Base-by-base conservation (phyloP, 1,284 basidiomycete species). In the Fereydounia khargensis region DNA sequence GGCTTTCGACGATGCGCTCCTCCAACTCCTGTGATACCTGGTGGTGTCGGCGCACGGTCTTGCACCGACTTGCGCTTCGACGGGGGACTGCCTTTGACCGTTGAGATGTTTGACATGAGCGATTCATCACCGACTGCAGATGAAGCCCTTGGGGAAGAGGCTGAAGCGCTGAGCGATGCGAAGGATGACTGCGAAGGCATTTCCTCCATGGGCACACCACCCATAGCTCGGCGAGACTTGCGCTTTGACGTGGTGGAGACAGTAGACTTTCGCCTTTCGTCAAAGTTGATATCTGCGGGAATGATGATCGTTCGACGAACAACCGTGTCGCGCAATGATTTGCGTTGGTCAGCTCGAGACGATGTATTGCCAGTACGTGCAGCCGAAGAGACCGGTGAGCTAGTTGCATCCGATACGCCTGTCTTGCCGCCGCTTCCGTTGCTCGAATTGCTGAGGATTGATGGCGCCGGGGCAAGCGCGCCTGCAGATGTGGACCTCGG, bases 241-340 rank as follows among this genome's bases (percentile, higher is more conserved):
- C 59, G 63, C 24, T 32, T 45, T 6, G 63, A 61, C 10, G 33
- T 36, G 5, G 40, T 37, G 11, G 61, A 54, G 20, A 40, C 35
- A 4, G 20, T 27, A n/a, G 60, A 59, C 20, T 58, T 61, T 9
- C 56, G 34, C 10, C 54, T 38, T 13, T 56, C 47, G 22, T 56
- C 55, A 27, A 50, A 41, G 25, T 42, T 27, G 36, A 44, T 24
- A 9, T 47, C 57, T 7, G 60, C 42, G 6, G 68, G 64, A 31
- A 70, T 56, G 42, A 70, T 70, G 55, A 70, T 58, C 33, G 68
- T 70, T 9, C 68, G 30, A 7, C 68, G 63, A 9, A 70, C 57
- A 30, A 70, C 58, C 11, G 68, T 70, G 44, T 70, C 54, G 3
- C 68, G 48, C 17, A 57, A 42, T 11, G 63, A 65, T 35, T 64